phyloP scores from a whole-genome alignment of 495 filamentous ascomycete species.

The Penicillium crystallinum region DNA sequence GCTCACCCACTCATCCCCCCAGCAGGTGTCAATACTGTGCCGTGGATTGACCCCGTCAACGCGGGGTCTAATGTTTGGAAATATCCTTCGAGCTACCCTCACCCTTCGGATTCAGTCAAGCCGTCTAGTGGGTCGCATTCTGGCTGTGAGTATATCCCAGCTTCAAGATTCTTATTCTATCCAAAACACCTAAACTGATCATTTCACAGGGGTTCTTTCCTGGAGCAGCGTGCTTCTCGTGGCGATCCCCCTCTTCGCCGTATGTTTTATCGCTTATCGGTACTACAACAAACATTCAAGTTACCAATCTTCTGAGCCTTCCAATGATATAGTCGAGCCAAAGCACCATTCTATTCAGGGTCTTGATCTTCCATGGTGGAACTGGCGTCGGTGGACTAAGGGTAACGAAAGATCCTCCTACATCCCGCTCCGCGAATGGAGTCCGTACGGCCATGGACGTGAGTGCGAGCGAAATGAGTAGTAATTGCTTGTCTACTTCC shows the following conservation, averaged over 20 bases:
- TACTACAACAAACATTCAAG: slow-evolving; percentile 9
- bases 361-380: slow-evolving; percentile 30
- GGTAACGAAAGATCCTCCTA: slow-evolving; percentile 20
- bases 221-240: slow-evolving; percentile 11
- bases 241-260: slow-evolving; percentile 3
- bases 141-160: slow-evolving; percentile 6
- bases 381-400: slow-evolving; percentile 30
- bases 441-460: slow-evolving; percentile 5
- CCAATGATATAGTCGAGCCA: slow-evolving; percentile 18
- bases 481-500: not conserved
- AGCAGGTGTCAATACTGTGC: slow-evolving; percentile 36
- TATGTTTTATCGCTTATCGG: slow-evolving; percentile 11
- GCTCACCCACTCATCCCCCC: slow-evolving; percentile 29
- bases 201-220: slow-evolving; percentile 7
- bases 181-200: not conserved
- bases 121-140: slow-evolving; percentile 5
- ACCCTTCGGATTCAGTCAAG: not conserved
- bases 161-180: too few relatives aligned
- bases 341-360: slow-evolving; percentile 6
- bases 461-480: slow-evolving; percentile 10
- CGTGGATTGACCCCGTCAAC: slow-evolving; percentile 36
- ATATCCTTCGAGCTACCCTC: slow-evolving; percentile 17
- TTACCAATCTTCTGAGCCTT: slow-evolving; percentile 21
- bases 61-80: slow-evolving; percentile 16
- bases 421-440: slow-evolving; percentile 28